Percentiles rank a stretch among this genome's conserved stretches.
Conservation (phyloP, 2,329 filamentous ascomycete genomes). For the Penicillium capsulatum region DNA sequence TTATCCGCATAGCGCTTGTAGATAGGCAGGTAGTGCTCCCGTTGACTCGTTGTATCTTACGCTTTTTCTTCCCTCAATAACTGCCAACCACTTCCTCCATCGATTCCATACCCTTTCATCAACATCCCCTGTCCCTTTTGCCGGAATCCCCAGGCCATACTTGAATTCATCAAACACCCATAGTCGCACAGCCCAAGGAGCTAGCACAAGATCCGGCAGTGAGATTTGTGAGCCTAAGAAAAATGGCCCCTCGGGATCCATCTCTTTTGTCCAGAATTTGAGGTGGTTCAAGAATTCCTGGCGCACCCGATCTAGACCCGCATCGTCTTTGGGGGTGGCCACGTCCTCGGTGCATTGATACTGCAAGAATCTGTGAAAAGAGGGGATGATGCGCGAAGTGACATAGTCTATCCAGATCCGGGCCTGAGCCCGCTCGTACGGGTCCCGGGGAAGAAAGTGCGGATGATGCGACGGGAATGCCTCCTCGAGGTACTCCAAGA, state of each 20-base stretch:
- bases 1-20: constrained; percentile 66
- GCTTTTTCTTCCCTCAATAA: constrained; percentile 57
- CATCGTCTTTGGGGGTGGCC: constrained; percentile 32
- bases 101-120: constrained; percentile 59
- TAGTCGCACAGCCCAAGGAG: constrained; percentile 67
- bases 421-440: constrained; percentile 62
- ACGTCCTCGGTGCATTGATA: constrained; percentile 36
- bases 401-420: constrained; percentile 73
- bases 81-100: constrained; percentile 62
- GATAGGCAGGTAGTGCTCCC: constrained; percentile 62
- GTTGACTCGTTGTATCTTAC: constrained; percentile 66
- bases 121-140: constrained; percentile 45
- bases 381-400: constrained; percentile 61
- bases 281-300: constrained; percentile 57
- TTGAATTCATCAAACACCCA: constrained; percentile 77
- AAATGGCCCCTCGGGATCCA: constrained; percentile 60
- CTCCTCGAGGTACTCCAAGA: constrained; percentile 74
- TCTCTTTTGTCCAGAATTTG: constrained; percentile 58
- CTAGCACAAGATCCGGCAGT: constrained; percentile 66
- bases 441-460: constrained; percentile 57
- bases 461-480: constrained; percentile 54
- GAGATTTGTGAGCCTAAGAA: constrained; percentile 63
- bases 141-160: constrained; percentile 50
- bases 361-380: constrained; percentile 61
- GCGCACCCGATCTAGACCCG: constrained; percentile 50